These are phyloP conservation scores for Geotrichum restrictum DNA, from an alignment of 1,139 yeast species.

Conservation along the genomic window DNA sequence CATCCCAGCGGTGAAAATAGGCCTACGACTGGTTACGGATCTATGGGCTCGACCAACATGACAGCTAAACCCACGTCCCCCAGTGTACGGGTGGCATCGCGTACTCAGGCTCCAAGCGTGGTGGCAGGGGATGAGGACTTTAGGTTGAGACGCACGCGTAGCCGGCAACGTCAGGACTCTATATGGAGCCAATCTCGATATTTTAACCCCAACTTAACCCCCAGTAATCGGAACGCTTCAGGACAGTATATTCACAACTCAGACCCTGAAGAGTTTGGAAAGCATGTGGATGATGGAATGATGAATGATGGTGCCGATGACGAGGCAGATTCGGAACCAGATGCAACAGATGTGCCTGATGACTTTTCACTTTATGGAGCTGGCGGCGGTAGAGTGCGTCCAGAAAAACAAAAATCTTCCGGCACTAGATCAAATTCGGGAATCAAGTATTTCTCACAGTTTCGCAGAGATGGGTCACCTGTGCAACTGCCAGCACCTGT, in stretches of 20 bases:
- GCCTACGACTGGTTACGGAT: background rate
- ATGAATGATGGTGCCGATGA: background rate
- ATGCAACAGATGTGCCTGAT: slow-evolving; percentile 14
- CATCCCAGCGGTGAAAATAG: background rate
- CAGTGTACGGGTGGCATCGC: background rate
- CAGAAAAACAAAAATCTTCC: background rate
- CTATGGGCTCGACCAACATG: background rate
- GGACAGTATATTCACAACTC: background rate
- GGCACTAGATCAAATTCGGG: background rate
- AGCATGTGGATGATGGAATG: background rate
- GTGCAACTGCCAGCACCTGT: background rate
- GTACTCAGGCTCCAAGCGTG: background rate
- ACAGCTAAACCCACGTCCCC: background rate
- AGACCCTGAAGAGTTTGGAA: slow-evolving; percentile 6
- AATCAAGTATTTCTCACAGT: background rate
- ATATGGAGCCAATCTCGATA: slow-evolving; percentile 8
- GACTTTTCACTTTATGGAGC: slow-evolving; percentile 7
- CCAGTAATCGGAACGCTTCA: background rate
- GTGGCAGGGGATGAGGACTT: slow-evolving; percentile 3
- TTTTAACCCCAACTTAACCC: background rate
- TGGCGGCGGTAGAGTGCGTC: background rate
- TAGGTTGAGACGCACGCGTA: background rate
- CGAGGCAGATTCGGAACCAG: slow-evolving; percentile 10
- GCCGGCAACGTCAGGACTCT: slow-evolving; percentile 2
- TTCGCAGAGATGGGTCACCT: slow-evolving; percentile 1